Conservation (phyloP, 768 basidiomycete species). For the Leccinum barrowsii region DNA sequence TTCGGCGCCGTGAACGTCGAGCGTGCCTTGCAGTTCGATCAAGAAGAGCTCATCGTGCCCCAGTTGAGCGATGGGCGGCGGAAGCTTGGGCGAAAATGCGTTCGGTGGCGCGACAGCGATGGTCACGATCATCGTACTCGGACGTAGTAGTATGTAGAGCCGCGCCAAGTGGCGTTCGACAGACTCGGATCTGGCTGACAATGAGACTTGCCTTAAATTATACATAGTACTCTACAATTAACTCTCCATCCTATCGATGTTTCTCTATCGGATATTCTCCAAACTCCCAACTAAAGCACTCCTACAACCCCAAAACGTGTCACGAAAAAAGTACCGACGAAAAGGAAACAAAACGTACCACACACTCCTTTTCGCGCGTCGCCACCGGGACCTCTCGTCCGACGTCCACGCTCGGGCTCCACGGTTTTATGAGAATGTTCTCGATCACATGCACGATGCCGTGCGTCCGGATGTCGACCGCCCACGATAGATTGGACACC, state of each 20-base stretch:
- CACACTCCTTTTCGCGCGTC: slow-evolving; percentile 58
- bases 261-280: slow-evolving; percentile 37
- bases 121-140: slow-evolving; percentile 63
- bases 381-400: slow-evolving; percentile 64
- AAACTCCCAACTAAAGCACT: slow-evolving; percentile 72
- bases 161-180: too few species aligned
- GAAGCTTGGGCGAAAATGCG: slow-evolving; percentile 43
- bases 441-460: slow-evolving; percentile 79
- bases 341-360: slow-evolving; percentile 44
- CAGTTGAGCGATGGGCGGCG: slow-evolving; percentile 63
- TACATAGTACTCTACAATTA: too few species aligned
- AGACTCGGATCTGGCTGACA: too few species aligned
- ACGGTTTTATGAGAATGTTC: slow-evolving; percentile 62
- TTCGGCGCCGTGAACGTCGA: slow-evolving; percentile 61
- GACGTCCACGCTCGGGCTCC: slow-evolving; percentile 58
- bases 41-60: slow-evolving; percentile 79
- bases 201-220: too few species aligned
- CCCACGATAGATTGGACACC: slow-evolving; percentile 80
- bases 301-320: slow-evolving; percentile 34
- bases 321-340: not conserved
- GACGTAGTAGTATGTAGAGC: too few species aligned
- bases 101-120: slow-evolving; percentile 39
- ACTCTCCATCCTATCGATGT: not conserved
- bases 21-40: slow-evolving; percentile 82
- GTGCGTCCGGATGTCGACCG: slow-evolving; percentile 78